Evolutionary conservation across 345 rosid species (phyloP), one percentile per base, ranked within the genome.

Genomic region (Lenwebbia sp.): DNA sequence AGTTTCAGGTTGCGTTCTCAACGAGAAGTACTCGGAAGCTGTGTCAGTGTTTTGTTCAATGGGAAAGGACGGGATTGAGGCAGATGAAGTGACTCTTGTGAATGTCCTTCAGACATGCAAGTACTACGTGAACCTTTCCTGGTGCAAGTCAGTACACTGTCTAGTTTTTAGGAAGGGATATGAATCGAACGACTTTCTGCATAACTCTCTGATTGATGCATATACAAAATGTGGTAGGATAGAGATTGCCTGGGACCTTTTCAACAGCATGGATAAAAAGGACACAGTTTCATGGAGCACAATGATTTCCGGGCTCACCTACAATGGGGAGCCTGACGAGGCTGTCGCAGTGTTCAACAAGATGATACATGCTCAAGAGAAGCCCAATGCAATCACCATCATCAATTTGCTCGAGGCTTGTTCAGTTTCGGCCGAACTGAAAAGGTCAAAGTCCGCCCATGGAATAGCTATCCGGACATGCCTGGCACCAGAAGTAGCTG

Each of bases 221-320:
- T 96, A 95, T 87, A 90, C 92, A 50, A 90, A 88, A 82, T 94
- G 94, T 86, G 52, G 83, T 86, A 91, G 90, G 74, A 83, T 88
- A 86, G 87, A 93, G 58, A 84, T 84, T 65, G 93, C 96, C 19
- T 88, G 89, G 92, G 88, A 87, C 30, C 88, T 92, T 82, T 85
- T 96, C 86, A 88, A 55, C 84, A 56, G 86, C 55, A 82, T 90
- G 88, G 56, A 51, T 44, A 88, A 70, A 84, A 93, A 84, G 82
- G 96, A 92, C 88, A 93, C 89, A 28, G 94, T 93, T 28, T 88
- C 92, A 54, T 96, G 99, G 94, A 94, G 96, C 90, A 89, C 91
- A 17, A 90, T 95, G 94, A 94, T 96, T 86, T 91, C 92, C 5
- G 96, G 95, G 74, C 88, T 94, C 33, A 85, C 93, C 7, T 88